Percentiles rank a stretch among this genome's conserved stretches.
phyloP scores from a whole-genome alignment of 176 grass and related monocot genomes.

The Thinopyrum elongatum region DNA sequence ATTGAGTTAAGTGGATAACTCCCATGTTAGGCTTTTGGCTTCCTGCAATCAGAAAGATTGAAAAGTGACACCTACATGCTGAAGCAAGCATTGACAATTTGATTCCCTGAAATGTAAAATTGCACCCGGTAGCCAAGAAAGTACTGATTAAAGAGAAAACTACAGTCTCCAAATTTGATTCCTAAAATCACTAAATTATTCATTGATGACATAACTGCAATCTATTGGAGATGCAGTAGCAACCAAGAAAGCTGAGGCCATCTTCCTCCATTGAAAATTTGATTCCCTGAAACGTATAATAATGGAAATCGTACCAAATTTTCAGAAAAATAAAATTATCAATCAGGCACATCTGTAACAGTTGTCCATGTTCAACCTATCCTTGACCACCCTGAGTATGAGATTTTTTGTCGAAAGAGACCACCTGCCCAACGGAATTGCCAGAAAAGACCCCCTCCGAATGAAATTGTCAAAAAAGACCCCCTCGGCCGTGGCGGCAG shows the following conservation, averaged over 20 bases:
- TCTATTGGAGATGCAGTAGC: neutral
- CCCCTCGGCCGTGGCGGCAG: too few relatives aligned
- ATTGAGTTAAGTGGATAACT: neutral
- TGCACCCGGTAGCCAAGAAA: too few relatives aligned
- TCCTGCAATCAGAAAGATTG: slow-evolving; percentile 1
- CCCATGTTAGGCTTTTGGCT: neutral
- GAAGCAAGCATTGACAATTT: neutral
- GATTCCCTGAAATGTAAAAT: too few relatives aligned
- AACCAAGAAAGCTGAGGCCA: neutral
- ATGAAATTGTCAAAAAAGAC: too few relatives aligned
- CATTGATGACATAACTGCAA: neutral
- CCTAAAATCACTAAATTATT: too few relatives aligned
- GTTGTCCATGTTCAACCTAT: neutral
- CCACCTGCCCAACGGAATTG: too few relatives aligned
- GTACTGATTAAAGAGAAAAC: neutral
- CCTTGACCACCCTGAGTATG: too few relatives aligned
- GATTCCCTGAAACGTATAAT: slow-evolving; percentile 1
- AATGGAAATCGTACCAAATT: neutral
- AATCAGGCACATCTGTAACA: neutral
- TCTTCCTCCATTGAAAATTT: neutral
- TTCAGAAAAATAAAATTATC: neutral
- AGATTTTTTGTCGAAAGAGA: too few relatives aligned
- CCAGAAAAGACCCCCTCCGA: too few relatives aligned
- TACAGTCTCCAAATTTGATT: too few relatives aligned
- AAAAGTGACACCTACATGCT: slow-evolving; percentile 4